Evolutionary conservation across 495 filamentous ascomycete species (phyloP).

Genomic region (Podospora didyma): DNA sequence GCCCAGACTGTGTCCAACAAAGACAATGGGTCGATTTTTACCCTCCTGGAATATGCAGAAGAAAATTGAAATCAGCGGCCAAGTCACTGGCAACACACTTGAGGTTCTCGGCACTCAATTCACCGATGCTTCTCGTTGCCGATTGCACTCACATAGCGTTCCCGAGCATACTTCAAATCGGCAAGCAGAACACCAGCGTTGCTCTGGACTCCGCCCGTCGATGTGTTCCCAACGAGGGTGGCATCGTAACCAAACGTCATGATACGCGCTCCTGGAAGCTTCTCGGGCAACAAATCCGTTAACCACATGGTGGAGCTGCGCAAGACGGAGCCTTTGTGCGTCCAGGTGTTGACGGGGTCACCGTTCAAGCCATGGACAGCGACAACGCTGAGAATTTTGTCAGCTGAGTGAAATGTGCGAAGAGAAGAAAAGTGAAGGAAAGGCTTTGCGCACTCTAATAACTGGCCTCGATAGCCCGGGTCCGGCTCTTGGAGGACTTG

Average conservation of each 20-base stretch:
- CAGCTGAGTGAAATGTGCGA: no score
- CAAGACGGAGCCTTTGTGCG: not conserved
- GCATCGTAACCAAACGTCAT: constrained; percentile 46
- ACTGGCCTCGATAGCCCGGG: no score
- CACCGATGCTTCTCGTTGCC: no score
- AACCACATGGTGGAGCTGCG: constrained; percentile 30
- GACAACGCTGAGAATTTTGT: not conserved
- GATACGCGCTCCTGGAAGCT: constrained; percentile 40
- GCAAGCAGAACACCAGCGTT: constrained; percentile 2
- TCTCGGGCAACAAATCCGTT: constrained; percentile 36
- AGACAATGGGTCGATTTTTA: constrained; percentile 37
- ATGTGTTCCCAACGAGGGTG: constrained; percentile 33
- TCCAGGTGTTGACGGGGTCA: constrained; percentile 3
- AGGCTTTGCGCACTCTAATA: no score
- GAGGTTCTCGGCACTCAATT: not conserved
- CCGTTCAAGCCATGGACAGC: constrained; percentile 13
- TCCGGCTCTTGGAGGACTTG: no score
- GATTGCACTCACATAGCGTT: not conserved
- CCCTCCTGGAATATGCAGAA: not conserved
- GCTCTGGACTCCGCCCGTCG: constrained; percentile 51
- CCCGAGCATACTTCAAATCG: not conserved
- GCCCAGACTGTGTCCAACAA: constrained; percentile 36
- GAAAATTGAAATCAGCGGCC: no score
- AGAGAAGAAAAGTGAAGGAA: no score
- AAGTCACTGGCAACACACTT: not conserved